Evolutionary conservation across 1,139 yeast genomes (phyloP), one percentile per base, ranked within the genome.

Genomic region (Yamadazyma songkhlaensis): DNA sequence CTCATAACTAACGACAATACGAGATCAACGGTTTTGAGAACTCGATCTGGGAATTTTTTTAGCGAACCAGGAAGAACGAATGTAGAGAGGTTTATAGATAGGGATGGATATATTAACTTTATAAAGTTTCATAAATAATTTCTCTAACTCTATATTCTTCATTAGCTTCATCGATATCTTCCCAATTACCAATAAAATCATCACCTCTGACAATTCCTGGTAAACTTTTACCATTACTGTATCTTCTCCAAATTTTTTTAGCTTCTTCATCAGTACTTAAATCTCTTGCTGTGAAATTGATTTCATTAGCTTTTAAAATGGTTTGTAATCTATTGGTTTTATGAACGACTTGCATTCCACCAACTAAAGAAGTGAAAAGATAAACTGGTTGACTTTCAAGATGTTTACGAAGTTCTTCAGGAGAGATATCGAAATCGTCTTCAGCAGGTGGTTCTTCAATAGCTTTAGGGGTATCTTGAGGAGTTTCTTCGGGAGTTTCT

Each of bases 201-300:
- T 82, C 88, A n/a, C 95, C 96, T 53, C 96, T 75, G 21, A 90
- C 89, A 15, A 92, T 76, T n/a, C 94, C 97, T 2, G 98, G 98
- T 39, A 89, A 74, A 2, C 77, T 64, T 51, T 84, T 80, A 5
- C 95, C 96, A 32, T 72, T 71, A 12, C 88, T 74, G 47, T 81
- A 77, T 56, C 94, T 75, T 54, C 81, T 82, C 97, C 97, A 90
- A 25, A 87, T 74, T 49, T 81, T 77, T 56, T 86, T 81, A 12
- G 97, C 97, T 40, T 79, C 83, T 35, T 82, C 89, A 54, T 89
- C 95, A 0, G 96, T 85, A 3, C 96, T 96, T 39, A 90, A 67
- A 56, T 90, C 98, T 38, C 84, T 77, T 51, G 80, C 76, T 24
- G 77, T 73, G 58, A 79, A 88, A 44, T 77, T 69, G 42, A 90